Conservation (phyloP, 305 asterid species). For the Solanum hybrid region DNA sequence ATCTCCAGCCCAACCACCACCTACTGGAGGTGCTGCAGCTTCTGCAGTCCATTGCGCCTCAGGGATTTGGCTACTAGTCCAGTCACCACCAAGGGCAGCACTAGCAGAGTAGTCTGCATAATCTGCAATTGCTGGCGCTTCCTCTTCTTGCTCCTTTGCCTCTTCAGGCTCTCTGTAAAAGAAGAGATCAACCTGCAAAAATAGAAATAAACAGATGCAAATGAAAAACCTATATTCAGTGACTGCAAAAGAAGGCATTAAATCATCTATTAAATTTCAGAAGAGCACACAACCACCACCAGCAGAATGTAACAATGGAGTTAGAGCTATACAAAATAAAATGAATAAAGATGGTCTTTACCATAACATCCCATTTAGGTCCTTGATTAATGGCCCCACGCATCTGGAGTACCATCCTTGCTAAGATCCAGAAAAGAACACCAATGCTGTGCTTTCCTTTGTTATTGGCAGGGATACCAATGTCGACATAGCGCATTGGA, state of each 20-base stretch:
- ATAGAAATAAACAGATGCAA: background rate
- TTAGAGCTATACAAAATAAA: background rate
- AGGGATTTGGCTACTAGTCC: conserved; percentile 18
- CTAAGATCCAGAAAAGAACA: conserved; percentile 45
- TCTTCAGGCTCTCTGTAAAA: conserved; percentile 56
- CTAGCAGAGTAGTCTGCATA: conserved; percentile 16
- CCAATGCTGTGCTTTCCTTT: conserved; percentile 51
- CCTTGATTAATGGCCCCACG: conserved; percentile 38
- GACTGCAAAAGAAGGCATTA: background rate
- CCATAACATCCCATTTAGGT: conserved; percentile 48
- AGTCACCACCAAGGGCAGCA: conserved; percentile 13
- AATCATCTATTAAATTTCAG: too few species aligned
- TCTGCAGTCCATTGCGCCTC: conserved; percentile 20
- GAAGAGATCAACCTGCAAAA: conserved; percentile 39
- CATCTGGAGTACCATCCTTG: conserved; percentile 48
- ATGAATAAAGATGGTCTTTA: background rate
- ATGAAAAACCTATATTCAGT: background rate
- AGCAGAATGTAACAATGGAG: background rate
- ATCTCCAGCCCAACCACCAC: conserved; percentile 11
- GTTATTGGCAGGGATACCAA: conserved; percentile 51
- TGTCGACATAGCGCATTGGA: conserved; percentile 46
- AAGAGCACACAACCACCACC: background rate
- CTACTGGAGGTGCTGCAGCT: conserved; percentile 8
- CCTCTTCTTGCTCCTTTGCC: conserved; percentile 44
- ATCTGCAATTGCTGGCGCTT: conserved; percentile 17